Percentiles rank a stretch among this genome's conserved stretches.
phyloP scores from a whole-genome alignment of 768 basidiomycete species.

The Tulasnella sp. region DNA sequence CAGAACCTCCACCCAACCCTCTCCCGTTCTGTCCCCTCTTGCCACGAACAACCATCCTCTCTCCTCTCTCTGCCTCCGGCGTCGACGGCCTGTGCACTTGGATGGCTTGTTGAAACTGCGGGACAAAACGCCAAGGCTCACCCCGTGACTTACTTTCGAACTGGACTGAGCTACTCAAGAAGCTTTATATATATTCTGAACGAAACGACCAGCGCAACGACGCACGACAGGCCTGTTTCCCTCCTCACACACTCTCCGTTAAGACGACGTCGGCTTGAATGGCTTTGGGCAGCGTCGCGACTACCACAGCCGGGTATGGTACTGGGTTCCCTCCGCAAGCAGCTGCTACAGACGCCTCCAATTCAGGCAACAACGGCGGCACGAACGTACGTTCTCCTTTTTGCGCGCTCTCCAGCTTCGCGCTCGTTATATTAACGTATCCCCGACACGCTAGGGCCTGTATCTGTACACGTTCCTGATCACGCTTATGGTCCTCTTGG shows the following conservation, averaged over 20 bases:
- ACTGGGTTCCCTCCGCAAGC: not conserved
- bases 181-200: not conserved
- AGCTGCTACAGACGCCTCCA: not conserved
- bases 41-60: not conserved
- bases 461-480: conserved; percentile 40
- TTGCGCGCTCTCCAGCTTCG: not conserved
- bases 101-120: not conserved
- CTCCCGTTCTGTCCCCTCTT: not conserved
- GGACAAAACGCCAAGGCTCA: not conserved
- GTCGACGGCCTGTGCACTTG: not conserved
- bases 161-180: not conserved
- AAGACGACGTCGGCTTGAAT: not conserved
- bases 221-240: not conserved
- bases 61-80: not conserved
- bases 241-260: too few species aligned
- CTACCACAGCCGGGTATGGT: not conserved
- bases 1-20: not conserved
- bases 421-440: not conserved
- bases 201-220: not conserved
- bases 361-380: not conserved
- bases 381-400: not conserved
- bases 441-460: conserved; percentile 27
- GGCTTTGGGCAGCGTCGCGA: not conserved
- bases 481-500: conserved; percentile 39
- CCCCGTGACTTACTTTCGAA: not conserved